Percentiles rank a stretch among this genome's conserved stretches.
Conservation (phyloP, 1,139 yeast species). For the Lodderomyces metapsilosis region DNA sequence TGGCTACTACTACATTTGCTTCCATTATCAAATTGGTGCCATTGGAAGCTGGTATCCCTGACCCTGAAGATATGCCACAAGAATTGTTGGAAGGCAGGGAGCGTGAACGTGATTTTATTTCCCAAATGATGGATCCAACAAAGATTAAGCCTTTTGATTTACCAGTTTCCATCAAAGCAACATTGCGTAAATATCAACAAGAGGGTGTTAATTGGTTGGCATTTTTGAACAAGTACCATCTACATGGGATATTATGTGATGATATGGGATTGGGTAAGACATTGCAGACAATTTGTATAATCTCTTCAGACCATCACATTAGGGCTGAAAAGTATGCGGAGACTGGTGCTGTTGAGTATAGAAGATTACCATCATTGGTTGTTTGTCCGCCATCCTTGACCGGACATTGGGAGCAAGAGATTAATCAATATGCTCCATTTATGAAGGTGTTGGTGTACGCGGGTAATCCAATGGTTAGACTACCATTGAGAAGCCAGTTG, state of each 20-base stretch:
- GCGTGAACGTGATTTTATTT: slow-evolving; percentile 88
- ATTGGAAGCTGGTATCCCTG: slow-evolving; percentile 95
- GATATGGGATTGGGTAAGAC: slow-evolving; percentile 99
- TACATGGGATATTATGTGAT: slow-evolving; percentile 96
- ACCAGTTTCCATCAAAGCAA: slow-evolving; percentile 91
- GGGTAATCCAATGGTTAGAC: slow-evolving; percentile 82
- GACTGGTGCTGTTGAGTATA: slow-evolving; percentile 63
- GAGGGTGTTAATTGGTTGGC: slow-evolving; percentile 99
- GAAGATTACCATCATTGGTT: slow-evolving; percentile 79
- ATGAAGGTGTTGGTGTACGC: slow-evolving; percentile 83
- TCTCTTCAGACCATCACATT: slow-evolving; percentile 90
- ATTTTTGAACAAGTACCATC: slow-evolving; percentile 87
- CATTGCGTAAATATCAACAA: slow-evolving; percentile 92
- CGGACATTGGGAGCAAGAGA: slow-evolving; percentile 98
- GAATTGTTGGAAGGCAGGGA: slow-evolving; percentile 87
- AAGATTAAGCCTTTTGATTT: slow-evolving; percentile 84
- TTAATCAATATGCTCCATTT: slow-evolving; percentile 87
- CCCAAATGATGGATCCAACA: slow-evolving; percentile 98
- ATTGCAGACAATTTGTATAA: slow-evolving; percentile 92
- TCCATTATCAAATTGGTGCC: slow-evolving; percentile 94
- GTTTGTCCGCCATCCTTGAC: slow-evolving; percentile 97
- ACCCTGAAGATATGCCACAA: slow-evolving; percentile 88
- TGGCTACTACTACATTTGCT: slow-evolving; percentile 96
- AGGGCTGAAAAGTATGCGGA: slow-evolving; percentile 67
- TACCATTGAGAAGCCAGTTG: slow-evolving; percentile 52